phyloP scores from a whole-genome alignment of 805 yeast genomes.

The Metschnikowia arizonensis region DNA sequence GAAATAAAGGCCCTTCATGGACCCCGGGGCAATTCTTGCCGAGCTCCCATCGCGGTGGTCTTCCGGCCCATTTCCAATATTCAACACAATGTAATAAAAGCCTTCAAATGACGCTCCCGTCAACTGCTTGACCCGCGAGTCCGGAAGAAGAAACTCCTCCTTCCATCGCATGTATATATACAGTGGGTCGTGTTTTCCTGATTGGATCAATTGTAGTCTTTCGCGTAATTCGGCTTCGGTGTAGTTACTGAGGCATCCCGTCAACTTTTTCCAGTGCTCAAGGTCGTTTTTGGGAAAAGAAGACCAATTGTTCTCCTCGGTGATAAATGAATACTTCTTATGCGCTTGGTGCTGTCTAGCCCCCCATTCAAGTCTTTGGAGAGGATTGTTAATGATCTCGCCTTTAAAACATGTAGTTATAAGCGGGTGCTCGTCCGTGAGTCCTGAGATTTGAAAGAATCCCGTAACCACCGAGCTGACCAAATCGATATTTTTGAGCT shows the following conservation, averaged over 20 bases:
- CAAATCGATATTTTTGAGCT: slow-evolving; percentile 65
- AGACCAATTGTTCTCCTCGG: slow-evolving; percentile 59
- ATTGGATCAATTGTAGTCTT: slow-evolving; percentile 28
- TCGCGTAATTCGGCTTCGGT: slow-evolving; percentile 31
- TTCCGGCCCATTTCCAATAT: slow-evolving; percentile 43
- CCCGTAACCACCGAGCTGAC: slow-evolving; percentile 44
- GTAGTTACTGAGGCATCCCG: slow-evolving; percentile 44
- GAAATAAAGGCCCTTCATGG: slow-evolving; percentile 76
- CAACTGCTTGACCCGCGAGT: slow-evolving; percentile 57
- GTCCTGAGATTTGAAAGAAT: slow-evolving; percentile 59
- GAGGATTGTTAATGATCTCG: slow-evolving; percentile 57
- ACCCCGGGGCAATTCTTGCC: slow-evolving; percentile 47
- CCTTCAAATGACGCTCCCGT: slow-evolving; percentile 87
- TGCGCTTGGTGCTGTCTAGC: slow-evolving; percentile 10
- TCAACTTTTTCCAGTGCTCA: slow-evolving; percentile 51
- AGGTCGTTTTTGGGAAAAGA: slow-evolving; percentile 37
- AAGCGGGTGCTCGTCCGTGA: slow-evolving; percentile 57
- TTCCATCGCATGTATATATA: slow-evolving; percentile 90
- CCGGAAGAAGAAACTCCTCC: slow-evolving; percentile 82
- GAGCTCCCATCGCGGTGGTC: slow-evolving; percentile 2
- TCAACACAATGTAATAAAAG: slow-evolving; percentile 81
- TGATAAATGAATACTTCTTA: slow-evolving; percentile 48
- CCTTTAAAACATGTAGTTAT: slow-evolving; percentile 71
- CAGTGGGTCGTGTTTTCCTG: slow-evolving; percentile 28
- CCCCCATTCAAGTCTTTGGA: slow-evolving; percentile 24